These are phyloP conservation scores for Talaromyces atroroseus DNA, from an alignment of 2,329 filamentous ascomycete genomes.

Conservation along the genomic window DNA sequence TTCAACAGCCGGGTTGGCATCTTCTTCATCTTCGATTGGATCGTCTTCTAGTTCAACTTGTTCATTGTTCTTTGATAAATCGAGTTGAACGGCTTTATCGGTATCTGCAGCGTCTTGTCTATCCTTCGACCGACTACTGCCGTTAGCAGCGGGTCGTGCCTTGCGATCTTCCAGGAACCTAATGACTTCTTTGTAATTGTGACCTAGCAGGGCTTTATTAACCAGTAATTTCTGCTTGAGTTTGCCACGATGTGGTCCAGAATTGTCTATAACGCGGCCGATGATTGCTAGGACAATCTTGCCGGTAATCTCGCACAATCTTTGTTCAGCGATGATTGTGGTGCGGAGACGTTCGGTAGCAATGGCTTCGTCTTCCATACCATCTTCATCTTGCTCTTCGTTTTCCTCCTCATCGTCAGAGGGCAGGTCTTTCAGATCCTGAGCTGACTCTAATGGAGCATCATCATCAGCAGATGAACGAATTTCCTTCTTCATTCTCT, in stretches of 20 bases:
- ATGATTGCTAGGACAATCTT: constrained; percentile 78
- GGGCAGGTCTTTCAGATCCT: constrained; percentile 55
- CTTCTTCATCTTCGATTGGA: constrained; percentile 31
- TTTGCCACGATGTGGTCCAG: constrained; percentile 55
- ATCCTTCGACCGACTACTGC: constrained; percentile 28
- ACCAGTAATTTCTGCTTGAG: constrained; percentile 67
- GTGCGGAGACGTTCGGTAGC: constrained; percentile 54
- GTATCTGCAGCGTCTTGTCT: constrained; percentile 28
- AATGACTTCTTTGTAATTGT: constrained; percentile 80
- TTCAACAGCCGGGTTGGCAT: constrained; percentile 25
- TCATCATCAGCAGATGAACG: constrained; percentile 56
- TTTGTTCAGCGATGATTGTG: constrained; percentile 73
- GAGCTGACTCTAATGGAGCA: constrained; percentile 61
- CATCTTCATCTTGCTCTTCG: constrained; percentile 49
- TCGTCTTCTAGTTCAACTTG: constrained; percentile 41
- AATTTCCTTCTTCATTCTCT: constrained; percentile 48
- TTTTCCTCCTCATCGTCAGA: constrained; percentile 39
- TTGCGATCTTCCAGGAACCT: constrained; percentile 70
- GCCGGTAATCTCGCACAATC: constrained; percentile 76
- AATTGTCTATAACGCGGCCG: constrained; percentile 66
- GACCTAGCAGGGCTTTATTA: constrained; percentile 74
- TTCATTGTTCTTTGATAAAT: constrained; percentile 33
- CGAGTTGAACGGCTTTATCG: constrained; percentile 24
- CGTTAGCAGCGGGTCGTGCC: constrained; percentile 19
- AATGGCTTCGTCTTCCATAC: constrained; percentile 25